These are phyloP conservation scores for Fusarium redolens DNA, from an alignment of 2,329 filamentous ascomycete genomes.

Conservation along the genomic window DNA sequence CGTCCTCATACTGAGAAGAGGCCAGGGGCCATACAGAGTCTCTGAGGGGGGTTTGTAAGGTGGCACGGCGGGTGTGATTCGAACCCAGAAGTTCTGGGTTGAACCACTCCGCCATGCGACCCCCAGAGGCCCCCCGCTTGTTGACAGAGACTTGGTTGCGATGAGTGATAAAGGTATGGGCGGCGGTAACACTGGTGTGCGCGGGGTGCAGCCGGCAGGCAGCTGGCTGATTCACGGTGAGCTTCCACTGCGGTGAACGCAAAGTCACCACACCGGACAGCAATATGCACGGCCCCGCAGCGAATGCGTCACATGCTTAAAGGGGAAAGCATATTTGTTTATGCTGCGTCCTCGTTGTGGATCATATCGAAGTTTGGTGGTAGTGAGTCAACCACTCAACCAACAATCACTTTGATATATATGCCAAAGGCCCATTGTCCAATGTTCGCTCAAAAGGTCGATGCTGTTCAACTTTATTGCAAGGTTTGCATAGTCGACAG, in stretches of 20 bases:
- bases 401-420: background rate
- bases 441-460: background rate
- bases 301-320: background rate
- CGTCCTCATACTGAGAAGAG: conserved; percentile 6
- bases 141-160: background rate
- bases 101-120: conserved; percentile 6
- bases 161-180: conserved; percentile 10
- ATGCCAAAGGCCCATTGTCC: background rate
- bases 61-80: background rate
- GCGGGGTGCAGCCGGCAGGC: conserved; percentile 16
- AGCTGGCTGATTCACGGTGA: conserved; percentile 1
- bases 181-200: background rate
- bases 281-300: background rate
- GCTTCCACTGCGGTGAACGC: background rate
- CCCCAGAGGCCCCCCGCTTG: conserved; percentile 17
- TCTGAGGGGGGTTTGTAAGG: conserved; percentile 30
- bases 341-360: background rate
- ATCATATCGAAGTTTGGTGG: background rate
- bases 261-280: conserved; percentile 1
- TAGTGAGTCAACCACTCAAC: no score
- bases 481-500: background rate
- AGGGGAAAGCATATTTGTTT: background rate
- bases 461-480: background rate
- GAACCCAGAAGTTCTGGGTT: conserved; percentile 5
- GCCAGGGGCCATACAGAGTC: conserved; percentile 39